Conservation (phyloP, 257 asterid species). For the Salvia hispanica region DNA sequence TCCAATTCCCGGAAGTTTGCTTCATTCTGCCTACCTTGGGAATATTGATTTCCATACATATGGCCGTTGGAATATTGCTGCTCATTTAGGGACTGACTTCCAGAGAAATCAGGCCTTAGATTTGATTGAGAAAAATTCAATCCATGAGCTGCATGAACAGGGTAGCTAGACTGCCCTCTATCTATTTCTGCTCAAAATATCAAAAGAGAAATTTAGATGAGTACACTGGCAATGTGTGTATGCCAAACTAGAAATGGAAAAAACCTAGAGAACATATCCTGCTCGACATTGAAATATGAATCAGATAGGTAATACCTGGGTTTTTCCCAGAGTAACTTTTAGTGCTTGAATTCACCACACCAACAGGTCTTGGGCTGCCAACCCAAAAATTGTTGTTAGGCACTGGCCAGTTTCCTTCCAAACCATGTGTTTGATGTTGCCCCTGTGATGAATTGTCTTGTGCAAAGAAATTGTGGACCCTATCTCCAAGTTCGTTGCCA, state of each 20-base stretch:
- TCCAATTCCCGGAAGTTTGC: constrained; percentile 61
- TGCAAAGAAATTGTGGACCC: constrained; percentile 93
- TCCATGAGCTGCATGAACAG: constrained; percentile 56
- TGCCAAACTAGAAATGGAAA: neutral
- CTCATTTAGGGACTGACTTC: constrained; percentile 54
- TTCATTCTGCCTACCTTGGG: constrained; percentile 65
- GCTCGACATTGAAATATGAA: neutral
- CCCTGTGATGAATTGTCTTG: constrained; percentile 72
- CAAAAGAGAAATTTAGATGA: constrained; percentile 8
- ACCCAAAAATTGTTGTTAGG: constrained; percentile 56
- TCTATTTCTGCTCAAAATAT: constrained; percentile 52
- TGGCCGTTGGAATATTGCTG: constrained; percentile 65
- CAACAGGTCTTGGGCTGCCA: constrained; percentile 64
- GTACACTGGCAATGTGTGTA: too few relatives aligned
- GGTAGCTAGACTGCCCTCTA: constrained; percentile 60
- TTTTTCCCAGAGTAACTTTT: constrained; percentile 55
- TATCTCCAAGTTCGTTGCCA: constrained; percentile 88
- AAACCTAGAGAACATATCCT: neutral
- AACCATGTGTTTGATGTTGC: constrained; percentile 63
- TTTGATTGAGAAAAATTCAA: constrained; percentile 58
- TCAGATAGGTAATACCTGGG: constrained; percentile 37
- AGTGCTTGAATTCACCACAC: constrained; percentile 45
- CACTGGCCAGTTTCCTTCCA: constrained; percentile 68
- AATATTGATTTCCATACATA: constrained; percentile 59
- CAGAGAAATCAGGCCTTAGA: constrained; percentile 56